phyloP scores from a whole-genome alignment of 2,329 filamentous ascomycete species.

The Penicillium glabrum region DNA sequence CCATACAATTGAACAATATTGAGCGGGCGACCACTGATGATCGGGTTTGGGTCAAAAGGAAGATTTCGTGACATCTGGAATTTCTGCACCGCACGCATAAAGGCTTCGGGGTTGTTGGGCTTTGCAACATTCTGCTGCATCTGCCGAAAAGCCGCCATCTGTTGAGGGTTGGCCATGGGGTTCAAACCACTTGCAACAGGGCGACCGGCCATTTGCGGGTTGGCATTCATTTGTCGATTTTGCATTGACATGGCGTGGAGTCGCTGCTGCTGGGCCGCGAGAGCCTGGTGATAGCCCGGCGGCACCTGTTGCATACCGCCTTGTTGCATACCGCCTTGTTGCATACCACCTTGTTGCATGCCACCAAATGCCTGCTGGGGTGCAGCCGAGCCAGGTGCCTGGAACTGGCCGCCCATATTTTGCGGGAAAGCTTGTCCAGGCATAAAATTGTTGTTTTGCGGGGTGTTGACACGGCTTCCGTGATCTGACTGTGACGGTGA shows the following conservation, averaged over 20 bases:
- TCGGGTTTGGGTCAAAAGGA: constrained; percentile 71
- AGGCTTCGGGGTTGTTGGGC: constrained; percentile 59
- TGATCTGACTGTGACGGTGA: constrained; percentile 78
- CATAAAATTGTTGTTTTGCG: constrained; percentile 71
- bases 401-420: constrained; percentile 44
- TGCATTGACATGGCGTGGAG: constrained; percentile 82
- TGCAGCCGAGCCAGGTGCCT: constrained; percentile 35
- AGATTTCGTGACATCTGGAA: constrained; percentile 75
- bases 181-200: constrained; percentile 37
- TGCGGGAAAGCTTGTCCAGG: constrained; percentile 47
- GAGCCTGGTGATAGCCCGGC: constrained; percentile 55
- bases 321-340: constrained; percentile 36
- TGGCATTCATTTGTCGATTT: constrained; percentile 60
- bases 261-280: constrained; percentile 69
- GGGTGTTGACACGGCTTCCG: constrained; percentile 63
- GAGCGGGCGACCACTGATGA: constrained; percentile 71
- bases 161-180: constrained; percentile 40
- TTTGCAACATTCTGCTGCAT: constrained; percentile 45
- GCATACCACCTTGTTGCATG: constrained; percentile 45
- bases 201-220: constrained; percentile 36
- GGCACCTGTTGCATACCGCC: constrained; percentile 40
- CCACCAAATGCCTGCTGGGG: constrained; percentile 23
- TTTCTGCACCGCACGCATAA: constrained; percentile 72
- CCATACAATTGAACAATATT: constrained; percentile 77
- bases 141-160: constrained; percentile 51